A percentile compares a stretch with the other conserved stretches of the same genome.
Evolutionary conservation across 768 basidiomycete genomes (phyloP).

Genomic region (Wakefieldia striispora): DNA sequence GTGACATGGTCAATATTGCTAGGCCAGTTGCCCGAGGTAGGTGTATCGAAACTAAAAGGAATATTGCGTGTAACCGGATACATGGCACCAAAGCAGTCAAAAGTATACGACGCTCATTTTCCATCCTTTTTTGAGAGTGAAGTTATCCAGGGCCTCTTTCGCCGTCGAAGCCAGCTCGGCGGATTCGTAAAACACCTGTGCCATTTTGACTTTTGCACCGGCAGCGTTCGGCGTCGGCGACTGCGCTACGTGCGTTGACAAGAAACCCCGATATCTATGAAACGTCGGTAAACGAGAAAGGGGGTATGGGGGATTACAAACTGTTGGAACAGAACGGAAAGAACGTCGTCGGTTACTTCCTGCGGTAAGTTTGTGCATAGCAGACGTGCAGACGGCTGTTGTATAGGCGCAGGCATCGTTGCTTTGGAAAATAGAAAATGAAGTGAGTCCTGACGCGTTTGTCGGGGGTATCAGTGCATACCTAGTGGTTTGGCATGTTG

Average conservation of each 20-base stretch:
- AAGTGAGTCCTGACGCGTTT: slow-evolving; percentile 9
- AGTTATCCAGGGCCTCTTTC: slow-evolving; percentile 81
- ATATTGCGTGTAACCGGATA: slow-evolving; percentile 6
- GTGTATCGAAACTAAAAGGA: slow-evolving; percentile 38
- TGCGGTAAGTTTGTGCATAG: slow-evolving; percentile 85
- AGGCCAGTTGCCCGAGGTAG: slow-evolving; percentile 21
- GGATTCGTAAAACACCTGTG: slow-evolving; percentile 76
- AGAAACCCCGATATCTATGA: slow-evolving; percentile 80
- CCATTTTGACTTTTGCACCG: slow-evolving; percentile 72
- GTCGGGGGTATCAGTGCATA: slow-evolving; percentile 36
- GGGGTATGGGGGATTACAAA: slow-evolving; percentile 41
- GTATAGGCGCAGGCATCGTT: slow-evolving; percentile 46
- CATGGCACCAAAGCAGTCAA: slow-evolving; percentile 20
- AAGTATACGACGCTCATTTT: slow-evolving; percentile 78
- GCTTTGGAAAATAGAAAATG: slow-evolving; percentile 23
- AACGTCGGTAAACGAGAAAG: neutral
- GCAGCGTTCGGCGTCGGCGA: slow-evolving; percentile 66
- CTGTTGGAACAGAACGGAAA: slow-evolving; percentile 91
- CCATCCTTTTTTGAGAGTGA: slow-evolving; percentile 84
- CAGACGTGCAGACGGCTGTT: slow-evolving; percentile 59
- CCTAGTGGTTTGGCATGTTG: slow-evolving; percentile 42
- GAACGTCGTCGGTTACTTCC: slow-evolving; percentile 85
- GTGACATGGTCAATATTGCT: neutral
- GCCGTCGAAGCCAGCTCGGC: slow-evolving; percentile 73
- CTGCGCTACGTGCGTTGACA: slow-evolving; percentile 63